Base-by-base conservation (phyloP, 2,329 filamentous ascomycete species). In the Fusarium caatingaense region DNA sequence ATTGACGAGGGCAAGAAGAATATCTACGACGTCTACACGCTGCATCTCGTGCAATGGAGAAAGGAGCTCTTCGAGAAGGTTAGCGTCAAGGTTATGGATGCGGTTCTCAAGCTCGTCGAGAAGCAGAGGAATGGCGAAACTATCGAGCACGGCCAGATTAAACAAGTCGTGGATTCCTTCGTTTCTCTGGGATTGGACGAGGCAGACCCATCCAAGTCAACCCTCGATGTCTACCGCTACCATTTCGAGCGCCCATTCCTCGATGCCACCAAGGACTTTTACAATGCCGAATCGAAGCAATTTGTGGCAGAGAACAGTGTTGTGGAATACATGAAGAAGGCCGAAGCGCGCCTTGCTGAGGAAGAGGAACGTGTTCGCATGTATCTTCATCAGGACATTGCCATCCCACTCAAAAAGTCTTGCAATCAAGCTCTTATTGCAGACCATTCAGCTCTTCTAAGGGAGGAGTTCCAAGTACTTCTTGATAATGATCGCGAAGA, bases 281-380 rank as follows among this genome's bases (percentile, higher is more conserved):
- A 99, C 80, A 87, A 93, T 74, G 90, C 92, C 47, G 97, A 99
- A 80, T 98, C 96, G 21, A 93, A 93, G 75, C 92, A 94, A 69
- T 99, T 99, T 78, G 89, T 99, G 34, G 93, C 94, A 13, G 95
- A 98, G 80, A 99, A 99, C 79, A 97, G 92, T 69, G 94, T 99
- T 6, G 94, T 99, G 34, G 96, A 99, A 78, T 99, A 98, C 82
- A 98, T 99, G 96, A 98, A 98, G 86, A 99, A 99, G 87, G 97
- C 96, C 1, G 95, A 98, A 82, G 83, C 89, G 44, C 91, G 96
- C 32, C 83, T 99, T 65, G 89, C 93, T 10, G 96, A 99, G 80
- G 96, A 99, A 80, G 96, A 97, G 82, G 93, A 95, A 77, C 93
- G 96, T 27, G 96, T 99, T 12, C 90, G 90, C 71, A 89, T 98